Percentiles rank a stretch among this genome's conserved stretches.
These are phyloP conservation scores for Botrytis fragariae DNA, from an alignment of 2,329 filamentous ascomycete species.

Conservation along the genomic window DNA sequence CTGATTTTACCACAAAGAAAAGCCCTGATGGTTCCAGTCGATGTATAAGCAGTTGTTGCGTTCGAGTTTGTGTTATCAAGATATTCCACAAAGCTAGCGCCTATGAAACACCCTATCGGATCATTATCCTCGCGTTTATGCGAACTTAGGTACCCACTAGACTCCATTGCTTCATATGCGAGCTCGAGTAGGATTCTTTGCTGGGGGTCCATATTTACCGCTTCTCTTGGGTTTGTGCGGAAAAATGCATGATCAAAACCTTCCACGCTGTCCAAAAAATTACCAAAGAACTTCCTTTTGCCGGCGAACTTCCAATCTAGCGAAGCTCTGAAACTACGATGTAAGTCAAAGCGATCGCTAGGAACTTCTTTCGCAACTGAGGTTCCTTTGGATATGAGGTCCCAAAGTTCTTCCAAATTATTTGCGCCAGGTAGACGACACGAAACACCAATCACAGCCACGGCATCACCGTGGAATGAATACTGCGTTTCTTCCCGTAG, in stretches of 20 bases:
- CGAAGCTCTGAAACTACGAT: slow-evolving; percentile 19
- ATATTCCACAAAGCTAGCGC: slow-evolving; percentile 19
- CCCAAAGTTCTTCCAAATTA: slow-evolving; percentile 64
- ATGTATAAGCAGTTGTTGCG: slow-evolving; percentile 19
- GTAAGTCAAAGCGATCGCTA: slow-evolving; percentile 23
- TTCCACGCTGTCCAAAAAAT: slow-evolving; percentile 19
- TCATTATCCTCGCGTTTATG: neutral
- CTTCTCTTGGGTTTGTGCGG: slow-evolving; percentile 17
- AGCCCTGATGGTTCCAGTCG: slow-evolving; percentile 37
- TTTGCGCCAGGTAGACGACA: slow-evolving; percentile 52
- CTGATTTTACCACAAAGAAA: slow-evolving; percentile 44
- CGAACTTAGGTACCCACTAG: slow-evolving; percentile 8
- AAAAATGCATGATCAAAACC: slow-evolving; percentile 26
- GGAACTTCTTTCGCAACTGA: slow-evolving; percentile 35
- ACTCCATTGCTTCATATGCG: slow-evolving; percentile 24
- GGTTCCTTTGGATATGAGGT: slow-evolving; percentile 65
- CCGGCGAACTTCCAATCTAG: slow-evolving; percentile 1
- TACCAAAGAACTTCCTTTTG: slow-evolving; percentile 16
- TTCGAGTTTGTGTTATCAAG: slow-evolving; percentile 21
- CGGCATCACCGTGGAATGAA: slow-evolving; percentile 29
- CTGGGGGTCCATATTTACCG: slow-evolving; percentile 25
- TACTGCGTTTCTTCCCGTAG: neutral
- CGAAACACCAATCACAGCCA: slow-evolving; percentile 52
- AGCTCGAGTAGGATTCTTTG: neutral
- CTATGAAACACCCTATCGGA: slow-evolving; percentile 25